Evolutionary conservation across 139 green algal genomes (phyloP).

Genomic region (Picochlorum sp.): DNA sequence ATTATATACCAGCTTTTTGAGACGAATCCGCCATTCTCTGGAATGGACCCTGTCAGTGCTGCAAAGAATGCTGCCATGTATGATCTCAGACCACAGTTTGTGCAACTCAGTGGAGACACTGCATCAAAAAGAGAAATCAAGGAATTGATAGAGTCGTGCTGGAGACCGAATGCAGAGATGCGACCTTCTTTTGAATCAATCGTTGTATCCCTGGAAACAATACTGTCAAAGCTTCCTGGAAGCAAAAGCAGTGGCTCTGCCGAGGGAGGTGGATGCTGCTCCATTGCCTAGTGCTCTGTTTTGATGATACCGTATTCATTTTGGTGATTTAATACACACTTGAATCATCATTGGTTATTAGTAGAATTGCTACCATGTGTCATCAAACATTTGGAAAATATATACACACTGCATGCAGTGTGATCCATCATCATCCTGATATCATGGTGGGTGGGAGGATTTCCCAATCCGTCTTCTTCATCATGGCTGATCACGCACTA

Average conservation of each 20-base stretch:
- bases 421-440: no score
- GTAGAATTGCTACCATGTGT: no score
- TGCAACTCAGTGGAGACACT: conserved; percentile 11
- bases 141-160: conserved; percentile 36
- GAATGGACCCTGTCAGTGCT: conserved; percentile 45
- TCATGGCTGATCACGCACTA: no score
- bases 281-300: conserved; percentile 7
- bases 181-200: conserved; percentile 13
- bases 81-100: conserved; percentile 33
- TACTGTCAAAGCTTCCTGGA: conserved; percentile 9
- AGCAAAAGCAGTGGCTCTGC: no score
- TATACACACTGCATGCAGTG: no score
- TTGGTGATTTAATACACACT: background rate
- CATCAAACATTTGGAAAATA: no score
- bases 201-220: conserved; percentile 2
- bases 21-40: conserved; percentile 36
- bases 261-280: conserved; percentile 6
- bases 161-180: conserved; percentile 16
- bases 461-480: no score
- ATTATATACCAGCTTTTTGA: conserved; percentile 54
- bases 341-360: no score
- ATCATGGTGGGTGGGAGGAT: no score
- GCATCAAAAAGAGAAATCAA: conserved; percentile 19
- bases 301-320: background rate
- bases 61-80: conserved; percentile 40